A percentile compares a stretch with the other conserved stretches of the same genome.
Conservation (phyloP, 805 yeast species). For the Lachancea sp. region DNA sequence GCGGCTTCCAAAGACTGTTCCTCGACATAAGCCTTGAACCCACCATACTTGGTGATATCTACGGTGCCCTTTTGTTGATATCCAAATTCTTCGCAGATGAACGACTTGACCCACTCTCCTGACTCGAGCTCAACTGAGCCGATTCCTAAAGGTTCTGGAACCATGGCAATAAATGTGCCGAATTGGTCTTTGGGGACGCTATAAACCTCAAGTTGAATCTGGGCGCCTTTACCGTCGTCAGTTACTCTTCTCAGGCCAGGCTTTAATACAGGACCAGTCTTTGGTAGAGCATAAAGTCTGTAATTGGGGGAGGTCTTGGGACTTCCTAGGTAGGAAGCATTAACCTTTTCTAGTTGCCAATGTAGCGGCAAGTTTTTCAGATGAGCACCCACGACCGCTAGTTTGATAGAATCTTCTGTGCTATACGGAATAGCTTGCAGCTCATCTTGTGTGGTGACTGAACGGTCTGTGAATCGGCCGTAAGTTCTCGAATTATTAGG, state of each 20-base stretch:
- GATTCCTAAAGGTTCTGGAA: constrained; percentile 92
- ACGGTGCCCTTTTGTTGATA: constrained; percentile 62
- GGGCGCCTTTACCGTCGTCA: constrained; percentile 40
- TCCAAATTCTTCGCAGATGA: constrained; percentile 89
- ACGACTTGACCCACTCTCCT: constrained; percentile 86
- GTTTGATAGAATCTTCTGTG: constrained; percentile 42
- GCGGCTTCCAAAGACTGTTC: constrained; percentile 17
- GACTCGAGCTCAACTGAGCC: constrained; percentile 80
- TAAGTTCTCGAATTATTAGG: constrained; percentile 44
- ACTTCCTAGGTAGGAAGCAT: constrained; percentile 60
- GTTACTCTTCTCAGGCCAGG: constrained; percentile 79
- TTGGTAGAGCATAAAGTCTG: constrained; percentile 75
- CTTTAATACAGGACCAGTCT: constrained; percentile 72
- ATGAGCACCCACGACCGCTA: constrained; percentile 98
- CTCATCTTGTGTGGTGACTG: constrained; percentile 12
- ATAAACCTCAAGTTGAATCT: constrained; percentile 75
- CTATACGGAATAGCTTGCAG: constrained; percentile 23
- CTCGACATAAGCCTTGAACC: constrained; percentile 64
- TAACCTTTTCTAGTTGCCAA: constrained; percentile 86
- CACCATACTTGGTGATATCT: constrained; percentile 83
- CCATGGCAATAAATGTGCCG: constrained; percentile 80
- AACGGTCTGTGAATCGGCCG: constrained; percentile 37
- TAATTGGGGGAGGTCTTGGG: constrained; percentile 70
- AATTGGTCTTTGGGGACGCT: constrained; percentile 70
- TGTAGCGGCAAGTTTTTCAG: constrained; percentile 80